These are phyloP conservation scores for Turritis glabra DNA, from an alignment of 345 rosid genomes.

Conservation along the genomic window DNA sequence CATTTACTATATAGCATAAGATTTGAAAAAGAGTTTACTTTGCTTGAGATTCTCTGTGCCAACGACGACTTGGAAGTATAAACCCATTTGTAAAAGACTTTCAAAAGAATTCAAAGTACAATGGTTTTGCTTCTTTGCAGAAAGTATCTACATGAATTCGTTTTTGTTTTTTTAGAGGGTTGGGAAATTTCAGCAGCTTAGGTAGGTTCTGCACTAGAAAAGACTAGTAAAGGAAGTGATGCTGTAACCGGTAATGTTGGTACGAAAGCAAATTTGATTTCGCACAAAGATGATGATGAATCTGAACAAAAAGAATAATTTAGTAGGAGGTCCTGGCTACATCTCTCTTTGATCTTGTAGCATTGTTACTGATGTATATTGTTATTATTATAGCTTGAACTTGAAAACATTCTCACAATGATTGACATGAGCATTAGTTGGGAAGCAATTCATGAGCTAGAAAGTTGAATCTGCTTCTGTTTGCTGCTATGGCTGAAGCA, in stretches of 20 bases:
- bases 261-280: background rate
- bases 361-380: background rate
- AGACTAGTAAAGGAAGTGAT: background rate
- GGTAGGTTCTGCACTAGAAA: no score
- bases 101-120: background rate
- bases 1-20: background rate
- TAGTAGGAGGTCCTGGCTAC: background rate
- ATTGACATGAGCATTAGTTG: background rate
- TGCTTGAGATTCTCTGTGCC: slow-evolving; percentile 9
- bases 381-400: background rate
- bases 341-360: background rate
- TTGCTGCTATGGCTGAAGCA: background rate
- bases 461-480: slow-evolving; percentile 11
- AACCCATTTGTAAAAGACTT: background rate
- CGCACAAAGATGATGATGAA: background rate
- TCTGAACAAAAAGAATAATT: background rate
- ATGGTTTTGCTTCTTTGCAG: background rate
- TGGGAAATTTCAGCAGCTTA: background rate
- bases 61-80: background rate
- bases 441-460: slow-evolving; percentile 11
- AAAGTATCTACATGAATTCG: background rate
- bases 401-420: slow-evolving; percentile 1
- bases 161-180: background rate
- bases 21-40: background rate
- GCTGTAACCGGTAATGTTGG: background rate